Conservation (phyloP, 73 alveolate species). For the Blepharisma stoltei region DNA sequence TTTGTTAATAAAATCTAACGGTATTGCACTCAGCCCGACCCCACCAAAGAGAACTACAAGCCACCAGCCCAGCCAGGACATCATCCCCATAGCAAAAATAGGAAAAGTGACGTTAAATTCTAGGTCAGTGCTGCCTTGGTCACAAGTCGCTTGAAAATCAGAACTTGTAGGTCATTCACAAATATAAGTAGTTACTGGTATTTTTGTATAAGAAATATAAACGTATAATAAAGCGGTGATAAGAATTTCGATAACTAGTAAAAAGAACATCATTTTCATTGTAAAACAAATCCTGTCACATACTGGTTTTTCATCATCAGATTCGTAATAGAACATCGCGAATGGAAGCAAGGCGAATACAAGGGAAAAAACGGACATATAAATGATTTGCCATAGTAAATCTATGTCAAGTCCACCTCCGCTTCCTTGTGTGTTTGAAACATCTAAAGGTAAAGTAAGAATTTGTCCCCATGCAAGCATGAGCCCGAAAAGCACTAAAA, state of each 20-base stretch:
- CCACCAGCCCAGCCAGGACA: conserved; percentile 72
- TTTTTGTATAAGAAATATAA: conserved; percentile 44
- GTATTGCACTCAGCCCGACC: conserved; percentile 78
- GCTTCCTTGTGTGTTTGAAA: conserved; percentile 59
- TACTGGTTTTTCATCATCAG: conserved; percentile 79
- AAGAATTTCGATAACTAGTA: conserved; percentile 44
- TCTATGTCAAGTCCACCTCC: conserved; percentile 77
- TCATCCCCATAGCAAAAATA: conserved; percentile 67
- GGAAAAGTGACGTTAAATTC: conserved; percentile 67
- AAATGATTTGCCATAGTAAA: conserved; percentile 77
- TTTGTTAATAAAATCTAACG: conserved; percentile 67
- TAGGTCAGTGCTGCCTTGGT: conserved; percentile 29
- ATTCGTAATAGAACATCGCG: conserved; percentile 74
- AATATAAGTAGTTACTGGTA: conserved; percentile 54
- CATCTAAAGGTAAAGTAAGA: conserved; percentile 82
- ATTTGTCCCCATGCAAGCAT: conserved; percentile 73
- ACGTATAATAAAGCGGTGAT: conserved; percentile 61
- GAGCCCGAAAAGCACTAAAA: conserved; percentile 46
- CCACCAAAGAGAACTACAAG: conserved; percentile 72
- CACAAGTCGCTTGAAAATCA: neutral
- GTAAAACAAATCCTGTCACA: conserved; percentile 58
- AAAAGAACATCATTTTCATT: conserved; percentile 41
- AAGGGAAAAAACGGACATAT: conserved; percentile 57
- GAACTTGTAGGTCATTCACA: conserved; percentile 17
- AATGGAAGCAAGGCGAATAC: conserved; percentile 69